phyloP scores from a whole-genome alignment of 176 grass and related monocot genomes.

The Zea mays region Zm-B73-REFERENCE-NAM-5.0 NC_050103.1:23276001-23276500 shows the following conservation, averaged over 20 bases:
- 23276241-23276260: background rate
- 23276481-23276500: background rate
- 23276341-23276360: too few relatives aligned
- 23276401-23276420: constrained; percentile 70
- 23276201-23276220: background rate
- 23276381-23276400: constrained; percentile 83
- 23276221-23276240: too few relatives aligned
- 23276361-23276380: background rate
- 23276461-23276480: constrained; percentile 17
- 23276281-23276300: too few relatives aligned
- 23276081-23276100: background rate
- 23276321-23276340: too few relatives aligned
- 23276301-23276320: too few relatives aligned
- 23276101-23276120: too few relatives aligned
- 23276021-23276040: background rate
- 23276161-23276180: background rate
- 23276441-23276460: constrained; percentile 3
- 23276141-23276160: background rate
- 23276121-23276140: too few relatives aligned
- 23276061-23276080: background rate
- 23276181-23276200: background rate
- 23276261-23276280: too few relatives aligned
- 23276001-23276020: constrained; percentile 6
- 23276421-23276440: constrained; percentile 77
- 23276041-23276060: constrained; percentile 1